Evolutionary conservation across 257 asterid genomes (phyloP).

Genomic region (Nicotiana tomentosiformis): DNA sequence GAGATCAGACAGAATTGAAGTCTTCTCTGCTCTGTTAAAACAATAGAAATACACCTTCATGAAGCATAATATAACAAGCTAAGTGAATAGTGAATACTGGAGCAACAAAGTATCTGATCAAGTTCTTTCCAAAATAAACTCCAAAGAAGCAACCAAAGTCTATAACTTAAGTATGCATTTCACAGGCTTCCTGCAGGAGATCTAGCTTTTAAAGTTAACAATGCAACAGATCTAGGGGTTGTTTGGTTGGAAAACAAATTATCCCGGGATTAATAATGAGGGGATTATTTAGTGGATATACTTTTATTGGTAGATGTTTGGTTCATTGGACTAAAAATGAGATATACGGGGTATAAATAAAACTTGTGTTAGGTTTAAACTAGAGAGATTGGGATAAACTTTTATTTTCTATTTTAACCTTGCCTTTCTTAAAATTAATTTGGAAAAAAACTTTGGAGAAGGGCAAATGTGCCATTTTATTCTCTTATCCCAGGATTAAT

Average conservation of each 20-base stretch:
- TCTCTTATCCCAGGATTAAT: no score
- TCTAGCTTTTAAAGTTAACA: not conserved
- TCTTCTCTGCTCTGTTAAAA: constrained; percentile 64
- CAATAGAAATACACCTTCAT: constrained; percentile 15
- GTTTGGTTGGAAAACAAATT: not conserved
- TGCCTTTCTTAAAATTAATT: no score
- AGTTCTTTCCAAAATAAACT: not conserved
- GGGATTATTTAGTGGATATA: no score
- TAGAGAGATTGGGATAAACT: no score
- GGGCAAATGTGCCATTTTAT: no score
- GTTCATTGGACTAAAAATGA: no score
- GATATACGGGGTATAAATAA: no score
- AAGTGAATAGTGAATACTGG: not conserved
- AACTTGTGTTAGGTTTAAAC: no score
- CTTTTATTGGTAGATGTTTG: no score
- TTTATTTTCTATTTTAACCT: no score
- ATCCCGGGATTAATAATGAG: no score
- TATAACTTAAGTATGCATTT: not conserved
- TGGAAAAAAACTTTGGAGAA: no score
- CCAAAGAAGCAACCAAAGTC: not conserved
- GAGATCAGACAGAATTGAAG: constrained; percentile 62
- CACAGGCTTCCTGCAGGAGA: not conserved
- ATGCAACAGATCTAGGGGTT: not conserved
- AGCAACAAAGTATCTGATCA: not conserved
- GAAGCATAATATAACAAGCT: constrained; percentile 8